Base-by-base conservation (phyloP, 495 filamentous ascomycete genomes). In the Annulohypoxylon stygium region DNA sequence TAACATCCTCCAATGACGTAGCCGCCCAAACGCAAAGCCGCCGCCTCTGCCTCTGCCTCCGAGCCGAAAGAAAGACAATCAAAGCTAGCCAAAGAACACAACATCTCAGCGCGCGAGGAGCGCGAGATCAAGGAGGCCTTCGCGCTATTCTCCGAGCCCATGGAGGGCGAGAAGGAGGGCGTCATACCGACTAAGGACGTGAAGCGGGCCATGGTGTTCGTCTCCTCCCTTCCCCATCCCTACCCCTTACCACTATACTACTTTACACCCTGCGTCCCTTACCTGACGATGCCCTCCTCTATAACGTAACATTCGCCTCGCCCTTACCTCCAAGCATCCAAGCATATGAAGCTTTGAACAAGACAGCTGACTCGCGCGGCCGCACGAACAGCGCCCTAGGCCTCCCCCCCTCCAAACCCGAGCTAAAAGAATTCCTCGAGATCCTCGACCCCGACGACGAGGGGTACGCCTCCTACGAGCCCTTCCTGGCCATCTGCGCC, bases 101-200 rank as follows among this genome's bases (percentile, higher is more conserved):
- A 92, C 79, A 90, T 99, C 79, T 90, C 89, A 30, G 89, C 88
- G 20, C 88, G 89, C 57, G 91, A 97, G 83, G 96, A 99, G 78
- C 84, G 87, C 71, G 93, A 97, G 79, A 97, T 99, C 75, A 89
- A 89, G 74, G 94, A 97, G 80, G 94, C 94, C 14, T 99, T 96
- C 81, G 81, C 86, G 34, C 86, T 98, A 16, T 99, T 98, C 80
- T 82, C 92, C 1, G 86, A 91, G 61, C 87, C 90, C 36, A 89
- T 89, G 76, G 85, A 88, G 2, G 86, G 87, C 68, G 89, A 93
- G 71, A 90, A 90, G 65, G 88, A 92, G 54, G 91, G 90, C 70
- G 90, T 94, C 14, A 90, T 97, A 54, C 86, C 88, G 8, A 88
- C 86, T n/a, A 85, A 86, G 66, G 94, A 97, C 81, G 91, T 97